Evolutionary conservation across 352 stramenopile species (phyloP), one percentile per base, ranked within the genome.

Genomic region (Phytopythium oedochilum): DNA sequence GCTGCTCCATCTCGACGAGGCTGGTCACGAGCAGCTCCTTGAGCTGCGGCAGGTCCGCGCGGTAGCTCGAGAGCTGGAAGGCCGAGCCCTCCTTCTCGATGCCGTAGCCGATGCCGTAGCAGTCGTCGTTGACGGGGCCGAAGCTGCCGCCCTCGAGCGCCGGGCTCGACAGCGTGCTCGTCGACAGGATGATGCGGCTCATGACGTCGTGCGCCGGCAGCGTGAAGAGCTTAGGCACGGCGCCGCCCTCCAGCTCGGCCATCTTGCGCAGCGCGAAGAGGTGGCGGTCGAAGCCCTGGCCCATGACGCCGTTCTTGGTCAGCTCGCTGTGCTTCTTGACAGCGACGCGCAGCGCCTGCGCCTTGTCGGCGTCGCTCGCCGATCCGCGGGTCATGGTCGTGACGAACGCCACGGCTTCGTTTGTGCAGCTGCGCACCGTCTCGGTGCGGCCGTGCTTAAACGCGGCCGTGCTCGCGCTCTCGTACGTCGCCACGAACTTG

Each of bases 361-460:
- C 83, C 53, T 92, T 88, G n/a, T 94, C 84, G 0, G 38, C 46
- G 31, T 70, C 59, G 23, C 73, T 88, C 9, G 65, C 73, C 15
- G 65, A 75, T 14, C 70, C 53, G 44, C 86, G 71, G 9, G 70
- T 71, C 81, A 97, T 95, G 10, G 68, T 63, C 22, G 66, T 77
- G 25, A 91, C 84, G 43, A 97, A 96, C 11, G 46, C 52, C 26
- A 81, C 78, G 2, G 86, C 86, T 61, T 96, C 84, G 59, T 91
- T 89, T 35, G 89, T 96, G 66, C 84, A 93, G 59, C 80, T 93
- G 25, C 89, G 86, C 47, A 97, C 86, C 2, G 86, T 96, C 61
- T 97, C 88, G 0, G 88, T 97, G 28, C 89, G 80, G 31, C 89
- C 89, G 58, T 96, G 89, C 72, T 96, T 96, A 60, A 96, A 96